Base-by-base conservation (phyloP, 2,329 filamentous ascomycete genomes). In the Xylariaceae sp. region DNA sequence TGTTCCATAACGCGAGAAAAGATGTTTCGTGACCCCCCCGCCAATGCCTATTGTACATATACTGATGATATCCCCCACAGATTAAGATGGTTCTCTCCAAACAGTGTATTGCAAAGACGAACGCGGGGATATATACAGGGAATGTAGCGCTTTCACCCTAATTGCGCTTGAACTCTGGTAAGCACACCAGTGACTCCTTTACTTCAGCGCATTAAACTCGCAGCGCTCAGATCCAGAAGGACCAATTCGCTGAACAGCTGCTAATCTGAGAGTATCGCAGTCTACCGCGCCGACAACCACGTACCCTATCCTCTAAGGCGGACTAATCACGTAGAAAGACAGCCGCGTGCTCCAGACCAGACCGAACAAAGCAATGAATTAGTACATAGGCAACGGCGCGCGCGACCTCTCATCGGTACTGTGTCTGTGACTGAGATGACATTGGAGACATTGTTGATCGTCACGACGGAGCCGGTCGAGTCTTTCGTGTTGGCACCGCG, bases 221-320 rank as follows among this genome's bases (percentile, higher is more conserved):
- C 4, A 11, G 11, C 42, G 19, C 19, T 43, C 42, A 44, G 31
- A 2, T 9, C 42, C 31, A 7, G 9, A 31, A 6, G 31, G 9
- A 8, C 11, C 26, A 12, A 29, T 44, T 12, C 2, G 32, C 32
- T 34, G 8, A 8, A 12, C 3, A 6, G 3, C 19, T 31, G 19
- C 43, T 45, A 30, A 45, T 11, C 6, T 32, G 9, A 19, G 12
- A 32, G 35, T 37, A 6, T 45, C 11, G 11, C 7, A 45, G 60
- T 70, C 2, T 80, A 70, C 59, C 70, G 77, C 26, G 62, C 71
- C 6, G 79, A 81, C 55, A 81, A 80, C 59, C 80, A 83, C 61
- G 77, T 65, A 19, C 19, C 19, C 19, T 19, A 19, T 19, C 19
- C 19, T 19, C 19, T 19, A 19, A 19, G 19, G 1, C 19, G 81